Evolutionary conservation across 768 basidiomycete species (phyloP), one percentile per base, ranked within the genome.

Genomic region (Auricularia cornea): DNA sequence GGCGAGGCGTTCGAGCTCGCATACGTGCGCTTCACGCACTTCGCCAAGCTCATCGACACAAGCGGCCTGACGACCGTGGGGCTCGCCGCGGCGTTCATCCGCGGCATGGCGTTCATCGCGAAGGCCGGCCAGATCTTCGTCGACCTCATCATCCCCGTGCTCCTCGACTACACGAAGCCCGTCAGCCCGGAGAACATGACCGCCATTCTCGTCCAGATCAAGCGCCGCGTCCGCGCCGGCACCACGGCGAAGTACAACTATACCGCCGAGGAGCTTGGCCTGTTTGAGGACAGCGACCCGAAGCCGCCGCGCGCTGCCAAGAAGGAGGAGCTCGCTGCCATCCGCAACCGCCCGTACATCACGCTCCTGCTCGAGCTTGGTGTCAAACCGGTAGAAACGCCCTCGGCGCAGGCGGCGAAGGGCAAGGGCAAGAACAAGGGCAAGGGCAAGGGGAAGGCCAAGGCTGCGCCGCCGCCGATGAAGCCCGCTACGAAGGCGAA

Each of bases 21-120:
- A 11, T 59, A 59, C 29, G 60, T 76, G 20, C 68, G 70, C 38
- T 75, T 75, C 66, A 75, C 75, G 2, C 74, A 76, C 62, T 76
- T 72, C 60, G 70, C 51, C 31, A 65, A 65, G 57, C 62, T 64
- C 56, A 65, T 57, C 12, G 73, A 72, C 54, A 69, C 71, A 59
- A 63, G 62, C 3, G 66, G 52, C 8, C 57, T 66, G 48, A 69
- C 66, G n/a, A 54, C 68, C 28, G 48, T 63, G 8, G 65, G 63
- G 29, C 66, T 67, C 14, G 65, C 64, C 54, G 65, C 63, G 4
- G 70, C 70, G n/a, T 70, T 74, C 44, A 33, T 68, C 38, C 68
- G 74, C 54, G 66, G 66, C 29, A 69, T 70, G 67, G 73, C 72
- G 3, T 66, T 72, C 48, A 67, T 71, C 26, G 64, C 69, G 41